Evolutionary conservation across 1,284 basidiomycete genomes (phyloP).

Genomic region (Papiliotrema fonsecae): DNA sequence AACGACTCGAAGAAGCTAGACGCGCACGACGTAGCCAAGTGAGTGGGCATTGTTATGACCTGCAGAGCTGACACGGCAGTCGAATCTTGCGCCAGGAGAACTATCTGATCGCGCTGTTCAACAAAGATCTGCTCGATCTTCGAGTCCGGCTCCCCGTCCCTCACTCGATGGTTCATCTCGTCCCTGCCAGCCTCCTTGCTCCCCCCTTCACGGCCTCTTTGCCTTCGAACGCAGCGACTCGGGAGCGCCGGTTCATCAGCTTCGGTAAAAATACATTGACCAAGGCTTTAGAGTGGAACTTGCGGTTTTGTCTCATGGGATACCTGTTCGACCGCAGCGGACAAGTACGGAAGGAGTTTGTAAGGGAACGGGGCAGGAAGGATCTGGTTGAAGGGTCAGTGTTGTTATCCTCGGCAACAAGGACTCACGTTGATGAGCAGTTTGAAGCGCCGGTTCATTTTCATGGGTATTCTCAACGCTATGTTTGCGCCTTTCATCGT

Average conservation of each 20-base stretch:
- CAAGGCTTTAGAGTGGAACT: constrained; percentile 89
- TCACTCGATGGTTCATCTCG: constrained; percentile 32
- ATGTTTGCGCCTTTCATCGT: constrained; percentile 96
- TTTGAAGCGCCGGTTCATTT: constrained; percentile 76
- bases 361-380: constrained; percentile 73
- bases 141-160: constrained; percentile 68
- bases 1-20: constrained; percentile 66
- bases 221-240: constrained; percentile 16
- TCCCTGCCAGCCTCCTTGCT: constrained; percentile 30
- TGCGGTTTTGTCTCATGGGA: constrained; percentile 89
- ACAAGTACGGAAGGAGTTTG: constrained; percentile 80
- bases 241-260: constrained; percentile 29
- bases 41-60: constrained; percentile 4
- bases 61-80: constrained; percentile 22
- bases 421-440: constrained; percentile 49
- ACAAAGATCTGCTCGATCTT: constrained; percentile 89
- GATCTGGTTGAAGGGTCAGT: constrained; percentile 78
- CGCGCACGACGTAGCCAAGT: constrained; percentile 70
- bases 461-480: constrained; percentile 93
- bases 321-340: constrained; percentile 87
- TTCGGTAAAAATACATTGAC: constrained; percentile 58
- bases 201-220: constrained; percentile 20
- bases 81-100: constrained; percentile 97
- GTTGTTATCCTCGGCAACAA: background rate
- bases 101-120: constrained; percentile 95